Percentiles rank a stretch among this genome's conserved stretches.
Conservation (phyloP, 2,329 filamentous ascomycete species). For the Penicillium capsulatum region DNA sequence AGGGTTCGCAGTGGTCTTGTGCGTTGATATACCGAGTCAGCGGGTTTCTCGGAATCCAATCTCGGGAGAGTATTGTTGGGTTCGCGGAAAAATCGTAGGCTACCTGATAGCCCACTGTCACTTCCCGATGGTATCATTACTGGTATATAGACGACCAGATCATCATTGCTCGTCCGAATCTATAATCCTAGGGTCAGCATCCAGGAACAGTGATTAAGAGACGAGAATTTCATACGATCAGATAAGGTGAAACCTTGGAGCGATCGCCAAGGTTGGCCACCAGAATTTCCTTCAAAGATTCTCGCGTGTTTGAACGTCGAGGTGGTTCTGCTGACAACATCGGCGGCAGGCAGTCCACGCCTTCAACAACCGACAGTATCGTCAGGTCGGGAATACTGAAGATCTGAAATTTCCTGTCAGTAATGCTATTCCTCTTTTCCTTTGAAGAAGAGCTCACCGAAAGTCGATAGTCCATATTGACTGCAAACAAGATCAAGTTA, state of each 20-base stretch:
- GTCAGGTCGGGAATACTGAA: conserved; percentile 72
- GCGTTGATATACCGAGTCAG: conserved; percentile 27
- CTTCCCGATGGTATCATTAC: conserved; percentile 47
- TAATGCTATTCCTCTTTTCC: neutral
- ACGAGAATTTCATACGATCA: conserved; percentile 66
- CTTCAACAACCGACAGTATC: conserved; percentile 69
- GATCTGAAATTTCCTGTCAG: conserved; percentile 48
- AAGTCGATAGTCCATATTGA: conserved; percentile 70
- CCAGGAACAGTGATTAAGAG: neutral
- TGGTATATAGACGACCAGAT: conserved; percentile 83
- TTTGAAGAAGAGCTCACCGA: conserved; percentile 53
- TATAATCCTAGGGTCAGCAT: conserved; percentile 31
- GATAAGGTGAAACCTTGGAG: conserved; percentile 65
- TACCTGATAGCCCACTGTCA: conserved; percentile 9
- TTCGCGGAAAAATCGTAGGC: conserved; percentile 72
- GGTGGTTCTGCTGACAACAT: conserved; percentile 68
- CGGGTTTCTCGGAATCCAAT: conserved; percentile 48
- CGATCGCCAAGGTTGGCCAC: conserved; percentile 80
- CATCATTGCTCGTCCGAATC: conserved; percentile 74
- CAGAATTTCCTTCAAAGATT: conserved; percentile 71
- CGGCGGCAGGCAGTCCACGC: conserved; percentile 72
- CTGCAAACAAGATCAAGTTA: conserved; percentile 68
- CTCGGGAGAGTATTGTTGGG: conserved; percentile 64
- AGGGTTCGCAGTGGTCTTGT: conserved; percentile 45
- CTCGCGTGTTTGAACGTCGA: conserved; percentile 67